A percentile compares a stretch with the other conserved stretches of the same genome.
phyloP scores from a whole-genome alignment of 2,329 filamentous ascomycete genomes.

The Fusarium buxicola region DNA sequence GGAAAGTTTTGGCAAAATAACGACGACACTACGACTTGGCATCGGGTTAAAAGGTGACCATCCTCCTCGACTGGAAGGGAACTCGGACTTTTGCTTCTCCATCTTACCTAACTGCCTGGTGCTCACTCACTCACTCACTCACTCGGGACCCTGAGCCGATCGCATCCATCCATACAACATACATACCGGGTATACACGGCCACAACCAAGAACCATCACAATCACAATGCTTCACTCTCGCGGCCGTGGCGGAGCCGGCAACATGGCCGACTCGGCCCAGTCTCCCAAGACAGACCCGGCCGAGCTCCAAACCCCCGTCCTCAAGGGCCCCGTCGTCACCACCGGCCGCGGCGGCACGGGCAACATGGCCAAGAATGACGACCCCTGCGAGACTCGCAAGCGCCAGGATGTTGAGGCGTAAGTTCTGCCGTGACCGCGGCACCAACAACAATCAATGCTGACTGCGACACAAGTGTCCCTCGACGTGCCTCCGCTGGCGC shows the following conservation, averaged over 20 bases:
- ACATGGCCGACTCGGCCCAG: conserved; percentile 69
- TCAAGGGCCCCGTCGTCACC: conserved; percentile 87
- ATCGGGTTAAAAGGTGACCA: conserved; percentile 34
- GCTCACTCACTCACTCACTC: conserved; percentile 4
- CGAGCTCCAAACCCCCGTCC: conserved; percentile 82
- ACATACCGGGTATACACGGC: too few species aligned
- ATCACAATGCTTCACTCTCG: conserved; percentile 68
- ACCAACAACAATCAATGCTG: conserved; percentile 2
- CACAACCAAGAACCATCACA: too few species aligned
- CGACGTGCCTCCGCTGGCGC: conserved; percentile 68
- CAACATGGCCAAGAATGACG: conserved; percentile 83
- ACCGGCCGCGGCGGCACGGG: conserved; percentile 90
- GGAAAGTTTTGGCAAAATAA: conserved; percentile 30
- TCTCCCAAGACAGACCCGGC: conserved; percentile 65
- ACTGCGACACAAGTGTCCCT: conserved; percentile 54
- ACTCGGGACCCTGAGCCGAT: too few species aligned
- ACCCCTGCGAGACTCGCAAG: conserved; percentile 78
- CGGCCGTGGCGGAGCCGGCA: conserved; percentile 83
- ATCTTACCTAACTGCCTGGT: not conserved
- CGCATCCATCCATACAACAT: not conserved
- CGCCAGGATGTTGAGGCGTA: conserved; percentile 86
- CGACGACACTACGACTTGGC: conserved; percentile 40
- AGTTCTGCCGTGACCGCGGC: conserved; percentile 48
- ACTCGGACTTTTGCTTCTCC: not conserved
- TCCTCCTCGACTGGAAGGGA: conserved; percentile 9